phyloP scores from a whole-genome alignment of 495 filamentous ascomycete species.

The Bacidia rubella region DNA sequence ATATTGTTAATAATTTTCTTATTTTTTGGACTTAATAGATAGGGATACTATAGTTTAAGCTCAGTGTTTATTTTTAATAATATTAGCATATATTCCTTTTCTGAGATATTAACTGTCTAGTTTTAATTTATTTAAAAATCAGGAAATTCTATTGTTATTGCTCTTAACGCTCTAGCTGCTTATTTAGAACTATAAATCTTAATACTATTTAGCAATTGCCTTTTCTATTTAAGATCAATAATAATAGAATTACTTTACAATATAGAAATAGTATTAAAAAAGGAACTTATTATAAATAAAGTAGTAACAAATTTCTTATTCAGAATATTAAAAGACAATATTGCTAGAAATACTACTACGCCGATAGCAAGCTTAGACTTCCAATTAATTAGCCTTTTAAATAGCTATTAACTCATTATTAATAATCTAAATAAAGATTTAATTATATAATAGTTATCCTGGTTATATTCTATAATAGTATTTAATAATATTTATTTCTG shows the following conservation, averaged over 20 bases:
- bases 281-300: background rate
- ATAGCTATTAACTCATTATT: background rate
- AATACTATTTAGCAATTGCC: too few relatives aligned
- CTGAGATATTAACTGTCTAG: too few relatives aligned
- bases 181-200: too few relatives aligned
- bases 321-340: too few relatives aligned
- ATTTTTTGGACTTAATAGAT: background rate
- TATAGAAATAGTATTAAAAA: background rate
- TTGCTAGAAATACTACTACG: too few relatives aligned
- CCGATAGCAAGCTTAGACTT: background rate
- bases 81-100: too few relatives aligned
- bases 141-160: background rate
- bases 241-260: too few relatives aligned
- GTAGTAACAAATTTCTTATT: too few relatives aligned
- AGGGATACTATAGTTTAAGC: too few relatives aligned
- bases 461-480: background rate
- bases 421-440: background rate
- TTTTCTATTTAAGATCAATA: too few relatives aligned
- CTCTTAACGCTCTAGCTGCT: background rate
- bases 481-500: background rate
- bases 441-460: background rate
- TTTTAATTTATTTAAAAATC: background rate
- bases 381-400: background rate
- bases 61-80: too few relatives aligned
- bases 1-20: background rate